Evolutionary conservation across 2,329 filamentous ascomycete species (phyloP), one percentile per base, ranked within the genome.

Genomic region (Zasmidium angulare): DNA sequence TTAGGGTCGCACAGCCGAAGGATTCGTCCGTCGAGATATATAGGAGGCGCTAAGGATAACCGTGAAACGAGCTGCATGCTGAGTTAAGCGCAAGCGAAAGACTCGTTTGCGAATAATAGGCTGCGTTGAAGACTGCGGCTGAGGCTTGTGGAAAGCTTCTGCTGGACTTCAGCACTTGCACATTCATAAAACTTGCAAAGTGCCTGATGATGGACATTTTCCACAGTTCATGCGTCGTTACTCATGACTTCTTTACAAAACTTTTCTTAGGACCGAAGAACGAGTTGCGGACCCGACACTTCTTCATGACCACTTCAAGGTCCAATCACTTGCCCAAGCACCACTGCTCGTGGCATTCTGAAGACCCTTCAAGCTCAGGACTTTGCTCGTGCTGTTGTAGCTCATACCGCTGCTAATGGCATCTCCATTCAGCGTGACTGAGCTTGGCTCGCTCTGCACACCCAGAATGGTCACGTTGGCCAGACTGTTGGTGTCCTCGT

Each of bases 401-500:
- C 66, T 69, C 74, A 85, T 83, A 7, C 75, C 73, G 17, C 66
- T 66, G 12, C 63, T 66, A 26, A 72, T 50, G 2, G 46, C 51
- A 21, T 87, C 48, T 0, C 81, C 82, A 65, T 88, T 85, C 9
- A 89, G 72, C 4, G 72, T 75, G 1, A 89, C 82, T n/a, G 68
- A 73, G 22, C 50, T 58, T 66, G 65, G 73, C 57, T 73, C 64
- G 21, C 66, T 66, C 19, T 73, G 62, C 1, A 88, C 78, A 22
- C 87, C 87, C 61, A 89, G 66, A 46, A 90, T 72, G 0, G 86
- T 89, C 47, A 89, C 78, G 59, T 86, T 88, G 1, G 80, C 83
- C 3, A 90, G 77, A 0, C 81, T 72, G 64, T 86, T 87, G 0
- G 69, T 74, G 60, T 89, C 86, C 7, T 75, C 67, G 70, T 81